phyloP scores from a whole-genome alignment of 2,329 filamentous ascomycete species.

The Dactylonectria estremocensis region DNA sequence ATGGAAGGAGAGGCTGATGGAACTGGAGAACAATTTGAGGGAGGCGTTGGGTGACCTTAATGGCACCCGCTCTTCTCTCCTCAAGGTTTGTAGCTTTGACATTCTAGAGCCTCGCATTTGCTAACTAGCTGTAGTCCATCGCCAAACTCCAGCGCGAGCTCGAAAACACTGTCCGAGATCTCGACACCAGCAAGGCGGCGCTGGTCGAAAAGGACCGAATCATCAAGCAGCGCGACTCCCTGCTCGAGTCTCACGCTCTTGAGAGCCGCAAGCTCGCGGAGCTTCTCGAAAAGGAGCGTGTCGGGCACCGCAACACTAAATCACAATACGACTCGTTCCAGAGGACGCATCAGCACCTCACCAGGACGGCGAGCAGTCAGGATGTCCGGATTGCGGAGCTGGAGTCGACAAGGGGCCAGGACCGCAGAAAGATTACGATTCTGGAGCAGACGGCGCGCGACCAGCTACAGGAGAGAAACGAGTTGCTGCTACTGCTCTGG shows the following conservation, averaged over 20 bases:
- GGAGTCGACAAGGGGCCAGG: slow-evolving; percentile 82
- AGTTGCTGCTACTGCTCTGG: slow-evolving; percentile 90
- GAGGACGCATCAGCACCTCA: slow-evolving; percentile 88
- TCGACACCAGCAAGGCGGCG: slow-evolving; percentile 83
- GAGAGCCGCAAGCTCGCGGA: slow-evolving; percentile 90
- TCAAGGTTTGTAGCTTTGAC: slow-evolving; percentile 72
- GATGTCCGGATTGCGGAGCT: slow-evolving; percentile 89
- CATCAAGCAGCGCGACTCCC: slow-evolving; percentile 88
- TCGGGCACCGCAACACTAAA: slow-evolving; percentile 87
- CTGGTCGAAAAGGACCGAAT: slow-evolving; percentile 92
- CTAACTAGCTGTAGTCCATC: slow-evolving; percentile 73
- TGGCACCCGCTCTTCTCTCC: slow-evolving; percentile 86
- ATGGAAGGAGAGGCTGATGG: slow-evolving; percentile 92
- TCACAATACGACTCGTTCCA: slow-evolving; percentile 90
- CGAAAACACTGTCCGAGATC: slow-evolving; percentile 85
- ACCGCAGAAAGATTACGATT: slow-evolving; percentile 81
- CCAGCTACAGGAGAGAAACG: slow-evolving; percentile 91
- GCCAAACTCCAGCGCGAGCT: slow-evolving; percentile 90
- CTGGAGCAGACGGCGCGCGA: slow-evolving; percentile 88
- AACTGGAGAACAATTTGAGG: slow-evolving; percentile 90
- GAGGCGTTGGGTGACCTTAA: slow-evolving; percentile 90
- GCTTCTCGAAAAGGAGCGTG: slow-evolving; percentile 90
- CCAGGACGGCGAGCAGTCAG: slow-evolving; percentile 87
- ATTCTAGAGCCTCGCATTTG: not conserved
- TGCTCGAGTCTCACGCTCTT: slow-evolving; percentile 90